Conservation (phyloP, 352 stramenopile genomes). For the Pythium aquatile region DNA sequence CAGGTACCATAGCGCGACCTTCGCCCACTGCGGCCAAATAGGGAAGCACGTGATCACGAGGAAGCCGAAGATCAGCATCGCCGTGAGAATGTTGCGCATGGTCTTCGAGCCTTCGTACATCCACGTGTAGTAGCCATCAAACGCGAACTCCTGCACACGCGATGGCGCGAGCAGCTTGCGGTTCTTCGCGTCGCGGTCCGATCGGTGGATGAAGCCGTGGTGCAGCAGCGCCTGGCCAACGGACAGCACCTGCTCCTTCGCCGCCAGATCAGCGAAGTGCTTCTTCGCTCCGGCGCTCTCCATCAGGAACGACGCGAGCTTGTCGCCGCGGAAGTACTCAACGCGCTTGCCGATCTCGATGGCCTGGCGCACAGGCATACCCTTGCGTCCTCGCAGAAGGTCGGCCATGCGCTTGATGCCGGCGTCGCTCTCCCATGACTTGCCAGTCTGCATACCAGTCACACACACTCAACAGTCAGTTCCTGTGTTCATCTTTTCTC, state of each 20-base stretch:
- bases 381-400: slow-evolving; percentile 78
- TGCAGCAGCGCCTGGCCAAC: slow-evolving; percentile 75
- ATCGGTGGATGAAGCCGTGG: slow-evolving; percentile 86
- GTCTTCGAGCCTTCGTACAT: slow-evolving; percentile 99
- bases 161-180: slow-evolving; percentile 83
- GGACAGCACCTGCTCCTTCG: slow-evolving; percentile 73
- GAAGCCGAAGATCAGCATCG: slow-evolving; percentile 96
- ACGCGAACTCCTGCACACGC: slow-evolving; percentile 90
- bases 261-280: slow-evolving; percentile 79
- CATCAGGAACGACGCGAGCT: slow-evolving; percentile 85
- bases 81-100: slow-evolving; percentile 97
- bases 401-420: slow-evolving; percentile 83
- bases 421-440: slow-evolving; percentile 74
- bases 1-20: slow-evolving; percentile 98
- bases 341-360: slow-evolving; percentile 91
- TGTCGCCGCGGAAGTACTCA: slow-evolving; percentile 91
- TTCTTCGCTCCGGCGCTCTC: slow-evolving; percentile 74
- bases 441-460: neutral
- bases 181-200: slow-evolving; percentile 83
- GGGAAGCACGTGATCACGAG: slow-evolving; percentile 98
- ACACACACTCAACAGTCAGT: neutral
- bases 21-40: slow-evolving; percentile 98
- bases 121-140: slow-evolving; percentile 98
- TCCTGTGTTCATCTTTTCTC: neutral
- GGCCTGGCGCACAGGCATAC: slow-evolving; percentile 85